Base-by-base conservation (phyloP, 78 protist genomes). In the Dictyostelium brefeldianum region DNA sequence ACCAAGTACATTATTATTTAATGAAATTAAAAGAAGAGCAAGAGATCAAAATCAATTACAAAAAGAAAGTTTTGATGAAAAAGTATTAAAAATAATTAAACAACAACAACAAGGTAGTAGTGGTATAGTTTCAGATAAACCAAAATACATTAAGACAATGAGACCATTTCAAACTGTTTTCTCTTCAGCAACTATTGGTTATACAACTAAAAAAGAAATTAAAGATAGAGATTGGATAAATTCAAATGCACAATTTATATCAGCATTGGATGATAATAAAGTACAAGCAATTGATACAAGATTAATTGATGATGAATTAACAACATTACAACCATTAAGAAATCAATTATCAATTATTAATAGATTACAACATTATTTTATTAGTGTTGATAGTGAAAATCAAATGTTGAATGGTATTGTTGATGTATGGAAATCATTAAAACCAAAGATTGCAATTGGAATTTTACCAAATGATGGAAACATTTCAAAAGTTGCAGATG, bases 141-240 rank as follows among this genome's bases (percentile, higher is more conserved):
- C 53, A 18, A 27, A 64, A 27, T 81, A 81, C 46, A 62, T 59
- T 14, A 31, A 36, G 15, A 78, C 83, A 51, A 8, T 5, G 1
- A 20, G 93, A 29, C 64, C 27, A 14, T 87, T 87, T 57, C 93
- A 87, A 77, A 78, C 85, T n/a, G 51, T 87, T 43, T 77, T 59
- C 17, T 20, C 84, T 25, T 87, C 93, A 15, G 93, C 93, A 7
- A 87, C 93, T 0, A 17, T 87, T n/a, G 70, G 31, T 5, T 20
- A 54, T 14, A 17, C 29, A 20, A 87, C 81, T 14, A 74, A 57
- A 51, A 59, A 48, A 50, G 20, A 43, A 6, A 87, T 87, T 43
- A 70, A 64, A 47, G 77, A 48, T 22, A 77, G 47, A 25, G 93
- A 77, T 51, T 87, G 93, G 93, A 65, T 87, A 25, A 77, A 87